phyloP scores from a whole-genome alignment of 805 yeast genomes.

The Candida nemodendra region DNA sequence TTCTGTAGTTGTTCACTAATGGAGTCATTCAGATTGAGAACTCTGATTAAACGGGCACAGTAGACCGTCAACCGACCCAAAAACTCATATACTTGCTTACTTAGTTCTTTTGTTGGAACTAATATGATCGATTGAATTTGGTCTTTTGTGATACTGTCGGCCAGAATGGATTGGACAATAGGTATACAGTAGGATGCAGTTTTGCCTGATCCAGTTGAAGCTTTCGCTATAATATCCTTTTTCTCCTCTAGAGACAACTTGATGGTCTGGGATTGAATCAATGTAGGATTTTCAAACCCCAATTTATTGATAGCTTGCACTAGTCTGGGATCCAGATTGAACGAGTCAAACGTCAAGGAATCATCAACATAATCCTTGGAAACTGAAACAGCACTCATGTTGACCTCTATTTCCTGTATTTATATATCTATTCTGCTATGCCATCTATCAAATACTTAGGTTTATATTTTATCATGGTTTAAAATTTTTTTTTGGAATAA shows the following conservation, averaged over 20 bases:
- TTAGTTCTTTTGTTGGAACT: slow-evolving; percentile 91
- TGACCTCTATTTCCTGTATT: not conserved
- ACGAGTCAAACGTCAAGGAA: slow-evolving; percentile 65
- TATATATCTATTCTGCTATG: no score
- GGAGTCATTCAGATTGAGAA: slow-evolving; percentile 62
- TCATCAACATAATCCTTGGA: slow-evolving; percentile 72
- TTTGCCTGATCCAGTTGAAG: slow-evolving; percentile 95
- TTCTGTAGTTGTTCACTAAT: slow-evolving; percentile 68
- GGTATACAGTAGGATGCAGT: slow-evolving; percentile 91
- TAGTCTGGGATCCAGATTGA: slow-evolving; percentile 79
- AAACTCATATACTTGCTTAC: slow-evolving; percentile 78
- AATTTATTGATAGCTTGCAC: slow-evolving; percentile 77
- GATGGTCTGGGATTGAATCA: slow-evolving; percentile 88
- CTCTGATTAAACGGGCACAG: slow-evolving; percentile 64
- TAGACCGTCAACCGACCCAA: slow-evolving; percentile 64
- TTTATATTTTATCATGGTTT: no score
- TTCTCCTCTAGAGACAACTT: slow-evolving; percentile 88
- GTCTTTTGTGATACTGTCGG: slow-evolving; percentile 33
- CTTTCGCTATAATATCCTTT: slow-evolving; percentile 90
- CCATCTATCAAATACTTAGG: no score
- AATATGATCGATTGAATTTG: slow-evolving; percentile 61
- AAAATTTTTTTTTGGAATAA: slow-evolving; percentile 1
- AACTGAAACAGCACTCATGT: slow-evolving; percentile 42
- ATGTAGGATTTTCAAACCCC: slow-evolving; percentile 84
- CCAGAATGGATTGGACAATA: slow-evolving; percentile 71